Evolutionary conservation across 202 grass and related monocot genomes (phyloP), one percentile per base, ranked within the genome.

Genomic region (Musa balbisiana): DNA sequence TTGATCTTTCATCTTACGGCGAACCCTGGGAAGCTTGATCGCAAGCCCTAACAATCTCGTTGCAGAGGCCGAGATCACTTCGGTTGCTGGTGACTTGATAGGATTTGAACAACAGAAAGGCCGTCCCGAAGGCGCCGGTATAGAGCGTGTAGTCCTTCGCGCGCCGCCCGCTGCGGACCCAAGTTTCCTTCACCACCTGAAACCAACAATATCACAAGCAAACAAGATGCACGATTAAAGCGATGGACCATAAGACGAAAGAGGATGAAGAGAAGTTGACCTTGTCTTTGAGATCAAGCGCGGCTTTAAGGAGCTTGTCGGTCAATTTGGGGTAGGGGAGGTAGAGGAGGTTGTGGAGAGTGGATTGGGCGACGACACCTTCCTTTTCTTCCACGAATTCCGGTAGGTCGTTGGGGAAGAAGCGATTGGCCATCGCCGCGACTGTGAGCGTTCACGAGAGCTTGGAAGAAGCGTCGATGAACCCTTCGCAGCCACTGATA

Each of bases 151-250:
- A 93, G 74, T 97, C 90, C 52, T 81, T 89, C 52, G 81, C 84
- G 27, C 80, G 73, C 26, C 75, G 79, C 53, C 79, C 72, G 16
- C 68, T 66, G 24, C 80, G 83, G 15, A 75, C 55, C 90, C 93
- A 97, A 8, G 90, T 89, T 80, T 93, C 88, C 81, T 86, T 83
- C 76, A 93, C 88, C 64, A 98, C 87, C 94, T 98, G 83, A 74
- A 83, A 68, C n/a, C 51, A 72, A 49, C 17, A 43, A 58, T 33
- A 62, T 2, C 64, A 54, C 52, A 77, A 82, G 53, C 58, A 81
- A 59, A 8, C 14, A 24, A 74, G 25, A 43, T 43, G 33, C 33
- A 43, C 33, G 4, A 43, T 43, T 43, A 43, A 43, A 43, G 33
- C 33, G 33, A 43, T 43, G 33, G 33, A 43, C 5, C 33, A 43